Percentiles rank a stretch among this genome's conserved stretches.
Conservation (phyloP, 805 yeast species). For the Saccharomycopsis fibuligera region DNA sequence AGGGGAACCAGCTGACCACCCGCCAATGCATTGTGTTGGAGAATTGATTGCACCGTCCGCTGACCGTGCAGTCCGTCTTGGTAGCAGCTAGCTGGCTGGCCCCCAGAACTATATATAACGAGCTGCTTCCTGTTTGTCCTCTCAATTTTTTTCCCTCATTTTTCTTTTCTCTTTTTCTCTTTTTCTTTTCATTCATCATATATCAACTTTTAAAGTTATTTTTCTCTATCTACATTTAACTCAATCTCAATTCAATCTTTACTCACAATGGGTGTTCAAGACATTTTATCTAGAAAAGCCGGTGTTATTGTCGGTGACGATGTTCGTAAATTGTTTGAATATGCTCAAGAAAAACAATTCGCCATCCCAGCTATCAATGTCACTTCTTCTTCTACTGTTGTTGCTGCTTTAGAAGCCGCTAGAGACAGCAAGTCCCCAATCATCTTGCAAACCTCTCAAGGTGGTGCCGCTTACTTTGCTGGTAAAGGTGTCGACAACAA, state of each 20-base stretch:
- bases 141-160: neutral
- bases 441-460: constrained; percentile 94
- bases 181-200: neutral
- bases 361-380: constrained; percentile 99
- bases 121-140: neutral
- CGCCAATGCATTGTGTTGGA: no score
- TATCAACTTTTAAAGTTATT: neutral
- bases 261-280: constrained; percentile 54
- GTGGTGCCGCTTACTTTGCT: constrained; percentile 99
- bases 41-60: no score
- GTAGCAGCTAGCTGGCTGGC: neutral
- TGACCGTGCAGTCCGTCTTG: no score
- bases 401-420: constrained; percentile 96
- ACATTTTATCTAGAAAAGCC: constrained; percentile 79
- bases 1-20: constrained; percentile 1
- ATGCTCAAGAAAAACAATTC: constrained; percentile 87
- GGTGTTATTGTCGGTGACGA: constrained; percentile 99
- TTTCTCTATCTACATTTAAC: neutral
- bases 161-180: neutral
- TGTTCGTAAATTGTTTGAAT: constrained; percentile 73
- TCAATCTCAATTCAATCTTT: neutral
- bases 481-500: constrained; percentile 97
- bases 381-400: constrained; percentile 94
- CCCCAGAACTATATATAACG: neutral
- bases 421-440: constrained; percentile 93